phyloP scores from a whole-genome alignment of 2,329 filamentous ascomycete genomes.

The Phoma sp. region DNA sequence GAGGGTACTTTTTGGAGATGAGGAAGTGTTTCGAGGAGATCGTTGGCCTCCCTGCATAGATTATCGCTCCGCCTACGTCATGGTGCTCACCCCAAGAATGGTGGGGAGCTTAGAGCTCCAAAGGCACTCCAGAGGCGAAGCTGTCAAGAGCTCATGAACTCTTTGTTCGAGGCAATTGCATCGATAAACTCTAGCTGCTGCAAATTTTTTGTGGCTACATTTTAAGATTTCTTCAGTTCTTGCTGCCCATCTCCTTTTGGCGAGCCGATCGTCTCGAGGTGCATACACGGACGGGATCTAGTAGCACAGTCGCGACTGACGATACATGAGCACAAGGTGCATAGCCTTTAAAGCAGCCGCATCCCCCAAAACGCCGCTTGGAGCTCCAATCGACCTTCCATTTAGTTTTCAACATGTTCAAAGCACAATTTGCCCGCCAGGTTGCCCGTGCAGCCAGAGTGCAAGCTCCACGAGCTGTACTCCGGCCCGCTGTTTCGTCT shows the following conservation, averaged over 20 bases:
- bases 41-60: conserved; percentile 27
- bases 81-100: conserved; percentile 23
- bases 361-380: not conserved
- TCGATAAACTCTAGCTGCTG: conserved; percentile 2
- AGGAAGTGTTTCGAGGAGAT: conserved; percentile 18
- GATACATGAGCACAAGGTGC: conserved; percentile 20
- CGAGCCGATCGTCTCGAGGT: conserved; percentile 20
- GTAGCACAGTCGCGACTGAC: conserved; percentile 14
- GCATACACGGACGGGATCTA: conserved; percentile 15
- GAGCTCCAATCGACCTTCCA: not conserved
- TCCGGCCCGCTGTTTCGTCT: conserved; percentile 28
- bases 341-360: conserved; percentile 15
- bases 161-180: conserved; percentile 16
- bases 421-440: conserved; percentile 41
- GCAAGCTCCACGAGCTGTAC: conserved; percentile 38
- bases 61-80: conserved; percentile 34
- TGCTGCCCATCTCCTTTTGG: conserved; percentile 14
- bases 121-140: not conserved
- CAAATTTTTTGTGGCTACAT: no score
- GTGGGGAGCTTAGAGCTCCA: conserved; percentile 31
- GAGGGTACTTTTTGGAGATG: conserved; percentile 26
- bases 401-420: conserved; percentile 39
- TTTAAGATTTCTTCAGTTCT: not conserved
- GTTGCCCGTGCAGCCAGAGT: conserved; percentile 35
- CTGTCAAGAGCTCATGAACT: conserved; percentile 17